phyloP scores from a whole-genome alignment of 169 alveolate species.

The Plasmodium blacklocki region DNA sequence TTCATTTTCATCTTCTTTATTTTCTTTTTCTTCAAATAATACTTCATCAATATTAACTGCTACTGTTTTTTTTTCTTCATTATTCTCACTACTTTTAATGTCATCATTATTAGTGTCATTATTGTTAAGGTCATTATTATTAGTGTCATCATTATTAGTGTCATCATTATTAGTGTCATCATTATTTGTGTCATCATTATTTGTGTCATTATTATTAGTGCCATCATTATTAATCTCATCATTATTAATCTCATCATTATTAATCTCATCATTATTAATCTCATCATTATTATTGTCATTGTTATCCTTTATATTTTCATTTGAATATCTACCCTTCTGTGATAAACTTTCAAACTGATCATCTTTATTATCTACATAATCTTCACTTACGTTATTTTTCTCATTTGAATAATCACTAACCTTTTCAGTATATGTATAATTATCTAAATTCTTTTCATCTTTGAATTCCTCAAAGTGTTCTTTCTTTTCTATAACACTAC shows the following conservation, averaged over 20 bases:
- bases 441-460: background rate
- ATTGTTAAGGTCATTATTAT: background rate
- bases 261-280: too few species aligned
- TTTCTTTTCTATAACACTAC: background rate
- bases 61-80: slow-evolving; percentile 5
- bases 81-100: background rate
- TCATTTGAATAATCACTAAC: too few species aligned
- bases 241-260: too few species aligned
- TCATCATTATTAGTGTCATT: background rate
- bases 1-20: slow-evolving; percentile 11
- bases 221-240: too few species aligned
- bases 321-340: background rate
- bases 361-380: too few species aligned
- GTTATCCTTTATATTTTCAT: background rate
- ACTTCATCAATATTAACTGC: background rate
- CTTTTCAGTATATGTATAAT: too few species aligned
- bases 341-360: too few species aligned
- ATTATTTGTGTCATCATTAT: too few species aligned
- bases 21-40: slow-evolving; percentile 4
- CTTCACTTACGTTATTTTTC: too few species aligned
- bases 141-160: background rate
- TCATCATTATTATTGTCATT: background rate
- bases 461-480: background rate
- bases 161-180: too few species aligned
- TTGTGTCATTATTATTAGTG: too few species aligned